Percentiles rank a stretch among this genome's conserved stretches.
Evolutionary conservation across 768 basidiomycete species (phyloP).

Genomic region (Hygrocybe punicea): DNA sequence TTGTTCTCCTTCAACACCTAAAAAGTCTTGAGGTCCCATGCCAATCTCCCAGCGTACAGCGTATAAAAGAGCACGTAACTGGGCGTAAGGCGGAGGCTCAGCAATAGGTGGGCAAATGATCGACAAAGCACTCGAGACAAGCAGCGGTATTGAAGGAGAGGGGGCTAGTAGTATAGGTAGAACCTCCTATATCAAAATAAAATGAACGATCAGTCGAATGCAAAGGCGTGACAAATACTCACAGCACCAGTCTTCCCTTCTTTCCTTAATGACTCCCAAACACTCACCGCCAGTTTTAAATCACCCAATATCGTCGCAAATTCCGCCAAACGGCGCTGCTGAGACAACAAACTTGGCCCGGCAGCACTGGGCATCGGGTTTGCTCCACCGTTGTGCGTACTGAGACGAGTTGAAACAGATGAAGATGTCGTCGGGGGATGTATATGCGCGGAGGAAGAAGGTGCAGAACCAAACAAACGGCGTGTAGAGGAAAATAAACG

Average conservation of each 20-base stretch:
- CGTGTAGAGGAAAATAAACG: slow-evolving; percentile 85
- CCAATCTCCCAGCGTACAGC: slow-evolving; percentile 78
- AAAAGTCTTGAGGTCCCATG: slow-evolving; percentile 56
- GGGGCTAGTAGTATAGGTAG: slow-evolving; percentile 70
- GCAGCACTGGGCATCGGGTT: slow-evolving; percentile 20
- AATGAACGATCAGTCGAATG: background rate
- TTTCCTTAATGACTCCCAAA: slow-evolving; percentile 86
- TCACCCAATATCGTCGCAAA: slow-evolving; percentile 93
- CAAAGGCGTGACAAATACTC: slow-evolving; percentile 31
- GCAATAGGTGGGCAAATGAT: slow-evolving; percentile 41
- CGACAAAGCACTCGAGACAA: slow-evolving; percentile 60
- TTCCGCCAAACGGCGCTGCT: slow-evolving; percentile 87
- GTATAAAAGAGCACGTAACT: slow-evolving; percentile 62
- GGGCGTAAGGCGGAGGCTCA: slow-evolving; percentile 59
- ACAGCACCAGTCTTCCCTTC: slow-evolving; percentile 88
- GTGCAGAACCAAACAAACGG: slow-evolving; percentile 70
- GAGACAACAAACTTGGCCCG: slow-evolving; percentile 47
- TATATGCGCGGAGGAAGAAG: slow-evolving; percentile 44
- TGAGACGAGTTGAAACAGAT: slow-evolving; percentile 38
- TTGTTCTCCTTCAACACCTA: slow-evolving; percentile 70
- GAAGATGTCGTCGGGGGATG: slow-evolving; percentile 42
- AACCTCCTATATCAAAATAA: slow-evolving; percentile 59
- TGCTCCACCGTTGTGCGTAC: slow-evolving; percentile 31
- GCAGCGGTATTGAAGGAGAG: slow-evolving; percentile 54
- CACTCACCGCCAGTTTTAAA: slow-evolving; percentile 71